These are phyloP conservation scores for Hericium rajendrae DNA, from an alignment of 768 basidiomycete species.

Conservation along the genomic window DNA sequence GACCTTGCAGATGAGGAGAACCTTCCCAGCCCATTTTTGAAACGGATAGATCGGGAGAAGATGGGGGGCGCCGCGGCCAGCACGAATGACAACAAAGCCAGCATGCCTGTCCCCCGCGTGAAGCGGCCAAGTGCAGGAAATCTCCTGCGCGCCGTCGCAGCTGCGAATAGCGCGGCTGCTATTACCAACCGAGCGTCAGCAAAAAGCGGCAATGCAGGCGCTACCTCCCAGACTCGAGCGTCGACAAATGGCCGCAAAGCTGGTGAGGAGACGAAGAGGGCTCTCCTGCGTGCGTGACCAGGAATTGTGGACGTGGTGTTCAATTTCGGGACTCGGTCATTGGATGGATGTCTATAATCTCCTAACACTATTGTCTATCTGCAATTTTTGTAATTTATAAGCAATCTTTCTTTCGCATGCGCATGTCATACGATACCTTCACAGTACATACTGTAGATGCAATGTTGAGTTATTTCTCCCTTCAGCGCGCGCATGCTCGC, in stretches of 20 bases:
- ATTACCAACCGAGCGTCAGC: neutral
- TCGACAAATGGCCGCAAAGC: neutral
- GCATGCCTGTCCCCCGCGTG: slow-evolving; percentile 4
- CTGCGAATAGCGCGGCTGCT: slow-evolving; percentile 38
- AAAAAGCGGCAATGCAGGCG: neutral
- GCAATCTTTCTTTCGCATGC: too few relatives aligned
- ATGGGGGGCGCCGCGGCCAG: slow-evolving; percentile 3
- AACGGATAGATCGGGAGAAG: slow-evolving; percentile 37
- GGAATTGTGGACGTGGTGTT: neutral
- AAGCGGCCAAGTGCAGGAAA: slow-evolving; percentile 45
- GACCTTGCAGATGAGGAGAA: slow-evolving; percentile 75
- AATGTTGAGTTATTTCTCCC: too few relatives aligned
- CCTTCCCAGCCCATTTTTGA: slow-evolving; percentile 76
- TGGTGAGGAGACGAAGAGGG: neutral
- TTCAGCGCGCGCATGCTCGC: too few relatives aligned
- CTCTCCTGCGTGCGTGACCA: neutral
- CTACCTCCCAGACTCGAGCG: neutral
- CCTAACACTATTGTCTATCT: too few relatives aligned
- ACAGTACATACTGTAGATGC: too few relatives aligned
- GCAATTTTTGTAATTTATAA: too few relatives aligned
- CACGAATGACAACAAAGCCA: slow-evolving; percentile 1
- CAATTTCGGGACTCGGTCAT: too few relatives aligned
- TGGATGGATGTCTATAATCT: too few relatives aligned
- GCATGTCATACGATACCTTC: too few relatives aligned
- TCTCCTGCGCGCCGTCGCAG: slow-evolving; percentile 50